Evolutionary conservation across 2,329 filamentous ascomycete species (phyloP), one percentile per base, ranked within the genome.

Genomic region (Colletotrichum sp.): DNA sequence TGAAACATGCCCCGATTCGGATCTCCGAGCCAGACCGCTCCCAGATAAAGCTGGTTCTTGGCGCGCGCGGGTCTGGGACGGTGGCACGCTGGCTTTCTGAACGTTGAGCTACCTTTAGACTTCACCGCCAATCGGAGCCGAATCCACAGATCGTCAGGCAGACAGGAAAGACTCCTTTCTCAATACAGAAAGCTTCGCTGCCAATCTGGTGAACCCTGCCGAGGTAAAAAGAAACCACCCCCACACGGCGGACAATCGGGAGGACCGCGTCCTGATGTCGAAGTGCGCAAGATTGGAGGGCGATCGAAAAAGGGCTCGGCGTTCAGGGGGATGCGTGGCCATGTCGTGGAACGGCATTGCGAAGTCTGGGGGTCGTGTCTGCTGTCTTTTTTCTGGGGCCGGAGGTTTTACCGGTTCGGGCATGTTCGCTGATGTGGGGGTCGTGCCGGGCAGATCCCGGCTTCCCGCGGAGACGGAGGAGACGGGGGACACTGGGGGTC

Each of bases 341-440:
- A 49, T 49, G 44, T 49, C 44, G 44, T 49, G 10, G 21, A 15
- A 32, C 72, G 34, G 26, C 28, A 34, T 44, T 67, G n/a, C 32
- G n/a, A 49, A 21, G 28, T 62, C 59, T 32, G 16, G 59, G 59
- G 24, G 21, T 18, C 21, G 34, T 63, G 60, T 63, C 18, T 63
- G 63, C n/a, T 12, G 18, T 49, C 44, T 49, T 49, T 49, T 49
- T 32, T 62, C 30, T 18, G 70, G 34, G 60, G 8, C 24, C 65
- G 52, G 55, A 75, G 69, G 26, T 63, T 59, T 62, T 75, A 52
- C 72, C 72, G 63, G 59, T 72, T 75, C 69, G 63, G 72, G 72
- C 63, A 36, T 49, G 44, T 49, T 49, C 44, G 63, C 55, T 49
- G 8, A 9, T 39, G 72, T 70, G 72, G 34, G 60, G 49, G 59